Percentiles rank a stretch among this genome's conserved stretches.
These are phyloP conservation scores for Parachlorella kessleri DNA, from an alignment of 139 green algal genomes.

Conservation along the genomic window DNA sequence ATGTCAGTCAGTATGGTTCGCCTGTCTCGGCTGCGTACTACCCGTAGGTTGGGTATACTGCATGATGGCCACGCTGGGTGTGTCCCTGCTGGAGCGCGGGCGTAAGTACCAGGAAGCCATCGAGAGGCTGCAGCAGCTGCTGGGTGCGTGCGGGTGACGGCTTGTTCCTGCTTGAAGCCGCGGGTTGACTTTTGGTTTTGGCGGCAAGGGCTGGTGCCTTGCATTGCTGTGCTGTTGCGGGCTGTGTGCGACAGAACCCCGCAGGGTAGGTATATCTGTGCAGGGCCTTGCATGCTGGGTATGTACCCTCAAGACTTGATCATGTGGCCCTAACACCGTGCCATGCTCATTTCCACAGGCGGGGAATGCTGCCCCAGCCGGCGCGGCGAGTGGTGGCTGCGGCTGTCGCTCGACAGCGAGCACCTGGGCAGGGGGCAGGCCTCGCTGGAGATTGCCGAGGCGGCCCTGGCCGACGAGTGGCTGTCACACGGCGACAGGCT, in stretches of 20 bases:
- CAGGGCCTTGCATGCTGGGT: too few relatives aligned
- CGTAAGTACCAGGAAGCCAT: conserved; percentile 60
- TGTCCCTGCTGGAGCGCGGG: conserved; percentile 77
- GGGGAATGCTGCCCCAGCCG: conserved; percentile 65
- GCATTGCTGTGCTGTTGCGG: too few relatives aligned
- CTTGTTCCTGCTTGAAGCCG: not conserved
- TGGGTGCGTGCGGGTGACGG: conserved; percentile 40
- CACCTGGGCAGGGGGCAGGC: conserved; percentile 52
- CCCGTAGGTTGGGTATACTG: conserved; percentile 55
- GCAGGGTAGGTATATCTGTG: too few relatives aligned
- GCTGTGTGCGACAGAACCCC: too few relatives aligned
- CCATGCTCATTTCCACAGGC: conserved; percentile 19
- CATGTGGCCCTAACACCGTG: not conserved
- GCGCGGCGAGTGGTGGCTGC: conserved; percentile 82
- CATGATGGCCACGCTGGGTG: conserved; percentile 72
- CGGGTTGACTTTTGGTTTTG: too few relatives aligned
- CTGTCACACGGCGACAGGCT: conserved; percentile 70
- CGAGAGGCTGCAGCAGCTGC: conserved; percentile 66
- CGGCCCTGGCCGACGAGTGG: conserved; percentile 71
- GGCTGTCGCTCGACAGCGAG: conserved; percentile 78
- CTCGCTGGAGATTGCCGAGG: conserved; percentile 72
- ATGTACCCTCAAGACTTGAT: too few relatives aligned
- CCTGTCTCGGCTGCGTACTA: too few relatives aligned
- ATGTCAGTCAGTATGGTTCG: conserved; percentile 6
- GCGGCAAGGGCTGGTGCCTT: too few relatives aligned